A percentile compares a stretch with the other conserved stretches of the same genome.
These are phyloP conservation scores for Orbilia blumenaviensis DNA, from an alignment of 2,329 filamentous ascomycete species.

Conservation along the genomic window DNA sequence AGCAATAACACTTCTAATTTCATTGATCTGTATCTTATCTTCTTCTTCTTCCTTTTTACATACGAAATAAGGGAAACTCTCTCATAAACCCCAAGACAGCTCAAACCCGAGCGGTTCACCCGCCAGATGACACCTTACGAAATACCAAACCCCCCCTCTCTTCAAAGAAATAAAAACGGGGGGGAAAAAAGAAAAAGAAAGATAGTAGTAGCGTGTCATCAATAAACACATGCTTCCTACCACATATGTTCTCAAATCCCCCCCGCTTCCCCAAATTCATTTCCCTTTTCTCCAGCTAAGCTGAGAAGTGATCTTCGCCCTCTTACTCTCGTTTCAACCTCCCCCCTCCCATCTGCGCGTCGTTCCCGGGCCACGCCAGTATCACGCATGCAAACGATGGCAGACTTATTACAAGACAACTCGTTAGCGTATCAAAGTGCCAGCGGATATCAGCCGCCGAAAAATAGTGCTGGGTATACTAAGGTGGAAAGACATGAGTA, in stretches of 20 bases:
- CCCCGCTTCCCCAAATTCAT: too few relatives aligned
- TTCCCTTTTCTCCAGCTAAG: background rate
- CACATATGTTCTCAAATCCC: constrained; percentile 7
- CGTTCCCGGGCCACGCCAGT: constrained; percentile 17
- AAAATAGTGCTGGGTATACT: constrained; percentile 1
- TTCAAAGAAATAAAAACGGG: too few relatives aligned
- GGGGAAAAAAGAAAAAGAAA: background rate
- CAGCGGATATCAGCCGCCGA: constrained; percentile 5
- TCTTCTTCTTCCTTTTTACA: background rate
- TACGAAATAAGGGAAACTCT: constrained; percentile 2
- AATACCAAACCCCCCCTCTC: too few relatives aligned
- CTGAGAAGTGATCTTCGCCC: constrained; percentile 3
- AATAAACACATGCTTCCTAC: background rate
- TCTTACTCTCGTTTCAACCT: constrained; percentile 32
- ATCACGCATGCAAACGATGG: constrained; percentile 16
- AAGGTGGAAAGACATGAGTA: constrained; percentile 37
- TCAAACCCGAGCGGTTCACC: constrained; percentile 37
- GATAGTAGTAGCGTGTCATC: background rate
- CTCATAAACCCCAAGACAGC: constrained; percentile 12
- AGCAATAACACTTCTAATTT: constrained; percentile 47
- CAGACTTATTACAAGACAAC: constrained; percentile 1
- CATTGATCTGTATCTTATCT: too few relatives aligned
- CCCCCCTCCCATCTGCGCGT: background rate
- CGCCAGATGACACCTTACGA: constrained; percentile 31
- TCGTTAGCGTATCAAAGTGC: background rate